Evolutionary conservation across 768 basidiomycete genomes (phyloP), one percentile per base, ranked within the genome.

Genomic region (Nidularia pulvinata): DNA sequence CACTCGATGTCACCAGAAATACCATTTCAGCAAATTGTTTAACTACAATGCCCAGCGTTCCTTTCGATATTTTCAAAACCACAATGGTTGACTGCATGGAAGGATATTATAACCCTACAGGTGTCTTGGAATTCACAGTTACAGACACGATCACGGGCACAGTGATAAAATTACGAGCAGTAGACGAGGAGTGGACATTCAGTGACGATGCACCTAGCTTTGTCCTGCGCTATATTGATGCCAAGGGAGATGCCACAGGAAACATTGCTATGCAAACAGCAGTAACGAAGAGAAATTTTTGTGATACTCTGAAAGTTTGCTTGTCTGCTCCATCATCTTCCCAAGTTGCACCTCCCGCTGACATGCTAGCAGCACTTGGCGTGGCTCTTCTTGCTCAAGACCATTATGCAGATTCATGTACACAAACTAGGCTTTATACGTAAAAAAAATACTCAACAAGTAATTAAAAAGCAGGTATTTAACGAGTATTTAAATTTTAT

Each of bases 201-300:
- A 46, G 45, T 2, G 37, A 56, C 34, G 59, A 60, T 43, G 59
- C 59, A 2, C 59, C 59, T 0, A 60, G 57, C 37, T 55, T 60
- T 19, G 46, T 48, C 19, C 37, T 56, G 25, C 35, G 52, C 13
- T 46, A 50, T 32, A n/a, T 51, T 16, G 30, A 51, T 22, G 9
- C 11, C 5, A 25, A 25, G 25, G 49, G 37, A 33, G 16, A 33
- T 6, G 6, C 33, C 3, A 13, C 22, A 5, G 55, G 51, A 37
- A 25, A 30, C n/a, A 46, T 55, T 30, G 52, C 47, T 10, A 35
- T 60, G 25, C 54, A 60, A 32, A 55, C 57, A 7, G 59, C 57
- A 1, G 59, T 60, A 30, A 60, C 59, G 9, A 46, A 52, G 33
- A 34, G 57, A 33, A 58, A 51, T 37, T 49, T 53, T 35, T 60